Percentiles rank a stretch among this genome's conserved stretches.
Conservation (phyloP, 139 green algal species). For the Klebsormidium nitens region DNA sequence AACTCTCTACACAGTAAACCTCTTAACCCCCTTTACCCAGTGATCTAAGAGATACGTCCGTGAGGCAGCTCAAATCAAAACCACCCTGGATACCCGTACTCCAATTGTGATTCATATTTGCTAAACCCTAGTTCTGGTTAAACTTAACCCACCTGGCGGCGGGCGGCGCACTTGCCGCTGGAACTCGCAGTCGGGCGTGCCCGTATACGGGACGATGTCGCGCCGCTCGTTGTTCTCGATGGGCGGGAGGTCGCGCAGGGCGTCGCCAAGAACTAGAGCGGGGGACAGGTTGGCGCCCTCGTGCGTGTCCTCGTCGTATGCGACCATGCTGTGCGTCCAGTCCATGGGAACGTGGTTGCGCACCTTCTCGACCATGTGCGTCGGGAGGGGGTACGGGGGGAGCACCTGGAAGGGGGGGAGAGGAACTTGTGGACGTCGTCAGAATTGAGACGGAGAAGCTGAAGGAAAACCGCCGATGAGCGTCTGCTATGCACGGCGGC, state of each 20-base stretch:
- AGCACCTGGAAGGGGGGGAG: background rate
- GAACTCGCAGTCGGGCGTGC: background rate
- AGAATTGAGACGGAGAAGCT: no score
- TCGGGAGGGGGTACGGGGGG: slow-evolving; percentile 1
- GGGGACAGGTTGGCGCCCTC: background rate
- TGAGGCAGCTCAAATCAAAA: no score
- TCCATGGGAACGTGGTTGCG: background rate
- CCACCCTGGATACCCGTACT: no score
- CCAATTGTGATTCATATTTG: no score
- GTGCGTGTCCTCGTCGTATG: slow-evolving; percentile 8
- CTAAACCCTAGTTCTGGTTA: no score
- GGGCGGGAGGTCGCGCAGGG: slow-evolving; percentile 16
- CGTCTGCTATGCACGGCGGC: no score
- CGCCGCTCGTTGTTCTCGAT: background rate
- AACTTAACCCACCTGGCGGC: background rate
- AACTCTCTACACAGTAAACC: no score
- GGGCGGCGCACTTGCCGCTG: slow-evolving; percentile 4
- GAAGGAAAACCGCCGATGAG: no score
- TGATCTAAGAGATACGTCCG: no score
- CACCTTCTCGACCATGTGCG: background rate
- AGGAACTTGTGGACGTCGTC: no score
- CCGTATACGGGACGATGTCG: slow-evolving; percentile 2
- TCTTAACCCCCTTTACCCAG: no score
- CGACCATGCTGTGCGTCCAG: slow-evolving; percentile 16
- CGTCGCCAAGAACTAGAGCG: slow-evolving; percentile 9